Evolutionary conservation across 805 yeast genomes (phyloP).

Genomic region (Starmerella sp.): DNA sequence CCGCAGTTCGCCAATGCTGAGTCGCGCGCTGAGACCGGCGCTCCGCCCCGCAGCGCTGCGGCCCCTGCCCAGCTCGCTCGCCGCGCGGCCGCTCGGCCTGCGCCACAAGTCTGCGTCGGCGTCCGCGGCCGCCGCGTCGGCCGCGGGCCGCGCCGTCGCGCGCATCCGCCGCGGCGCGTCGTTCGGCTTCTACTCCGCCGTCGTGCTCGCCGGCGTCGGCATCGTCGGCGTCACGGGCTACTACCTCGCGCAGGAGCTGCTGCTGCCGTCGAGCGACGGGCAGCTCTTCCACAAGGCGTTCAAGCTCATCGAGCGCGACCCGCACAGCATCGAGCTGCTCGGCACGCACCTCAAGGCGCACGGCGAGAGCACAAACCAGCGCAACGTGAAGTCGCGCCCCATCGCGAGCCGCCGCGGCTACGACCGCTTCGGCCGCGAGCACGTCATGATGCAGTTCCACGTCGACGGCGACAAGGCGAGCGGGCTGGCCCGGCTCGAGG

Average conservation of each 20-base stretch:
- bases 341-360: constrained; percentile 65
- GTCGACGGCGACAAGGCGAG: constrained; percentile 58
- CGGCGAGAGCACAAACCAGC: constrained; percentile 54
- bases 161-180: constrained; percentile 23
- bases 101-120: constrained; percentile 1
- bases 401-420: constrained; percentile 47
- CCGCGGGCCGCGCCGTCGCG: constrained; percentile 12
- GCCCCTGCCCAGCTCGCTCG: not conserved
- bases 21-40: not conserved
- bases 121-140: constrained; percentile 8
- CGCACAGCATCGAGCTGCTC: constrained; percentile 45
- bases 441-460: constrained; percentile 71
- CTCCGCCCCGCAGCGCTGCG: not conserved
- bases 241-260: constrained; percentile 64
- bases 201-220: constrained; percentile 30
- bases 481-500: constrained; percentile 72
- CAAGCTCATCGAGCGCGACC: constrained; percentile 58
- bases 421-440: constrained; percentile 70
- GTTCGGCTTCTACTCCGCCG: constrained; percentile 27
- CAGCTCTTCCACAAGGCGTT: constrained; percentile 83
- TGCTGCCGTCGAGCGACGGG: constrained; percentile 86
- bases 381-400: constrained; percentile 85
- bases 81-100: not conserved
- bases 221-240: constrained; percentile 48
- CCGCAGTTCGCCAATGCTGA: not conserved